phyloP scores from a whole-genome alignment of 352 stramenopile species.

The Phytophthora litchii region DNA sequence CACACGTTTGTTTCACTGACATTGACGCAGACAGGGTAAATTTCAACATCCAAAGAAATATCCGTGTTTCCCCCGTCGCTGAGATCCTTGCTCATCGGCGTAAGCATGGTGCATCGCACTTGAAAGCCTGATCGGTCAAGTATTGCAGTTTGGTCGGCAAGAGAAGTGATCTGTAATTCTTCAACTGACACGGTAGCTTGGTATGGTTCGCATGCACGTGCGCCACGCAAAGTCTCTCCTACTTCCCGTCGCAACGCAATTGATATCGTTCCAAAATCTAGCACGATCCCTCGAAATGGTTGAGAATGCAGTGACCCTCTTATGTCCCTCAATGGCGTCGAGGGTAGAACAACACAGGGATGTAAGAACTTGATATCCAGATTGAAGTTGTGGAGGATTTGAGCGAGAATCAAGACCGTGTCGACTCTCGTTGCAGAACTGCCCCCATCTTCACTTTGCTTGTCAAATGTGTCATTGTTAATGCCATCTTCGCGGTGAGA shows the following conservation, averaged over 20 bases:
- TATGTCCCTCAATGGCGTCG: conserved; percentile 43
- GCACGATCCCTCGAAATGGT: conserved; percentile 41
- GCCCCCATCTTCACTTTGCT: conserved; percentile 1
- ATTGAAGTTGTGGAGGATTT: conserved; percentile 38
- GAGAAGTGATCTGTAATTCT: conserved; percentile 36
- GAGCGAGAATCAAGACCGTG: conserved; percentile 12
- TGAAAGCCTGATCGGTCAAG: conserved; percentile 47
- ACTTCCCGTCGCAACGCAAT: conserved; percentile 26
- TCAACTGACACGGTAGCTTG: conserved; percentile 30
- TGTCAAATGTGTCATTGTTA: not conserved
- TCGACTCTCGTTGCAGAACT: conserved; percentile 13
- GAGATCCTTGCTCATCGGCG: conserved; percentile 6
- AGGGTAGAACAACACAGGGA: conserved; percentile 52
- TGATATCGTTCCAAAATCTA: conserved; percentile 63
- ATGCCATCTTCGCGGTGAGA: not conserved
- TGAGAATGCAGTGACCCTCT: conserved; percentile 32
- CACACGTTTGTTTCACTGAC: conserved; percentile 51
- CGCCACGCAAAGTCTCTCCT: conserved; percentile 4
- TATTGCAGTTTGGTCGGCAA: conserved; percentile 39
- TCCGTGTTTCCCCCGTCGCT: not conserved
- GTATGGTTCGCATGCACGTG: conserved; percentile 5
- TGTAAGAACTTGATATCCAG: conserved; percentile 50
- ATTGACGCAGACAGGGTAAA: conserved; percentile 50
- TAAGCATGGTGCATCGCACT: conserved; percentile 28
- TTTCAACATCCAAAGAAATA: conserved; percentile 34